Evolutionary conservation across 1,139 yeast genomes (phyloP).

Genomic region (Saccharomyces hybrid): DNA sequence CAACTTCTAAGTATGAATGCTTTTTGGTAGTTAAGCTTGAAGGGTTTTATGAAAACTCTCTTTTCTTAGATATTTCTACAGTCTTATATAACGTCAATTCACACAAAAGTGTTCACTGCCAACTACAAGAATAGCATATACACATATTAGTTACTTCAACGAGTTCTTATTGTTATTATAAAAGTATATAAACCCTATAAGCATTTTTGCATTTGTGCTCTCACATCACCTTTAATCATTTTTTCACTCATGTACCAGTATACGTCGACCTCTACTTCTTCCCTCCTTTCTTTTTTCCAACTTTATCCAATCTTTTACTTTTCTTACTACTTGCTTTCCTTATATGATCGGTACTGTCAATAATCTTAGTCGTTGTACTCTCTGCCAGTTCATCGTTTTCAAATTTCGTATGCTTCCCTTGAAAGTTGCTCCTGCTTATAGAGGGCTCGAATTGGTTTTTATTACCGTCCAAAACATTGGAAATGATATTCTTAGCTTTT

Average conservation of each 20-base stretch:
- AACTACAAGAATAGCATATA: not conserved
- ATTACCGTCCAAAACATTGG: constrained; percentile 13
- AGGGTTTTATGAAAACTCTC: not conserved
- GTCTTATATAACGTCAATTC: not conserved
- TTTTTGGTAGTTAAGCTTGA: not conserved
- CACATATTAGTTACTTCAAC: not conserved
- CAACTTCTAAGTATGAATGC: constrained; percentile 1
- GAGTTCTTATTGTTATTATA: not conserved
- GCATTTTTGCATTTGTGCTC: not conserved
- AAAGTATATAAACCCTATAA: not conserved
- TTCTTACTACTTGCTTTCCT: not conserved
- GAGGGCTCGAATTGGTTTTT: constrained; percentile 39
- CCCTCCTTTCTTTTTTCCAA: not conserved
- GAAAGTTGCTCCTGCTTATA: constrained; percentile 49
- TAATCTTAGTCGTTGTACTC: not conserved
- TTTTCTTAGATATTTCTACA: not conserved
- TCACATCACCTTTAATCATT: not conserved
- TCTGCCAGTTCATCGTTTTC: constrained; percentile 23
- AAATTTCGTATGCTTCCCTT: constrained; percentile 55
- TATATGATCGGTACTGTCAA: not conserved
- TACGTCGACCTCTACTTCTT: not conserved
- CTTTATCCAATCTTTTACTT: not conserved
- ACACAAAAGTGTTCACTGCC: not conserved
- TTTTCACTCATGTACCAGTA: not conserved
- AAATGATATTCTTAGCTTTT: constrained; percentile 13